Conservation (phyloP, 1,139 yeast species). For the Meyerozyma athensensis region DNA sequence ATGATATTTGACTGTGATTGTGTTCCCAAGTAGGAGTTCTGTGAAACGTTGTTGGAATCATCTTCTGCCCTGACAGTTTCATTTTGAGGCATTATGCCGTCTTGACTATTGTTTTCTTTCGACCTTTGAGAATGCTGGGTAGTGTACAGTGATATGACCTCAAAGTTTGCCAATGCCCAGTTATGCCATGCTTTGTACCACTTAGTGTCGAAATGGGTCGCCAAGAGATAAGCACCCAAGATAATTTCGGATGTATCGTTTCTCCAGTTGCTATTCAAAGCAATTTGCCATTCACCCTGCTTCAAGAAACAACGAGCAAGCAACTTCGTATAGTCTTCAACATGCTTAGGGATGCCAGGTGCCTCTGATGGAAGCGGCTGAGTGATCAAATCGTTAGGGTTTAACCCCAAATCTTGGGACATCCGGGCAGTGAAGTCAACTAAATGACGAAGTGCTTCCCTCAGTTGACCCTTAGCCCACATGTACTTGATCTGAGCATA, state of each 20-base stretch:
- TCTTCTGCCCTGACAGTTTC: constrained; percentile 17
- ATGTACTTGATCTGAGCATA: constrained; percentile 94
- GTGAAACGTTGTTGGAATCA: constrained; percentile 11
- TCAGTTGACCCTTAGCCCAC: constrained; percentile 94
- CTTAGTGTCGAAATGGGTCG: constrained; percentile 85
- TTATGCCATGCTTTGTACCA: constrained; percentile 99
- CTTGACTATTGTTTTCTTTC: constrained; percentile 20
- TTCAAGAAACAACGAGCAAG: constrained; percentile 92
- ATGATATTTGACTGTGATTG: constrained; percentile 25
- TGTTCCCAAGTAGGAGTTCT: constrained; percentile 16
- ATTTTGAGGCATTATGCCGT: constrained; percentile 23
- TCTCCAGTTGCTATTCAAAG: constrained; percentile 74
- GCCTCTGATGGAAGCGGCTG: constrained; percentile 80
- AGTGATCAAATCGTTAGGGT: constrained; percentile 75
- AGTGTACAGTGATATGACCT: constrained; percentile 72
- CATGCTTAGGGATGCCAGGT: constrained; percentile 71
- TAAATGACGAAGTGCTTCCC: constrained; percentile 80
- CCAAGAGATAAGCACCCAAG: constrained; percentile 84
- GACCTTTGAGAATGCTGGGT: constrained; percentile 19
- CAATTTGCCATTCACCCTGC: constrained; percentile 98
- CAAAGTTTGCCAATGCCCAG: constrained; percentile 98
- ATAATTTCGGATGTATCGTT: constrained; percentile 74
- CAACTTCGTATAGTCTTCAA: constrained; percentile 78
- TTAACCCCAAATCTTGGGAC: constrained; percentile 81
- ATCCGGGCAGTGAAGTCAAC: constrained; percentile 87